These are phyloP conservation scores for Stentor roeselii DNA, from an alignment of 73 alveolate species.

Conservation along the genomic window DNA sequence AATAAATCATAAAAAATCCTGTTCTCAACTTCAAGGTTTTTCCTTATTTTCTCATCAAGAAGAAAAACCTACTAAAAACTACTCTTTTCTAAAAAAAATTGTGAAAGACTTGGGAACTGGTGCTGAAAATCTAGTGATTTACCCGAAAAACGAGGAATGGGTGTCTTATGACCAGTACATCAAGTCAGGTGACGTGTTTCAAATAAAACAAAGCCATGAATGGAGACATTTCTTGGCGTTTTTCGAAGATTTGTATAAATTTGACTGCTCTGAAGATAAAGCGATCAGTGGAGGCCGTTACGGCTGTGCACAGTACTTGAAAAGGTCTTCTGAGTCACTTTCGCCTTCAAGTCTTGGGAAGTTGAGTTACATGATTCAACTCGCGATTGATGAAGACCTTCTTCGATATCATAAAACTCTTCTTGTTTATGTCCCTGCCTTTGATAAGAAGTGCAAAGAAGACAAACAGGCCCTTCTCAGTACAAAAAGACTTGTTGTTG, in stretches of 20 bases:
- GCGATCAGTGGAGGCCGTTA: slow-evolving; percentile 80
- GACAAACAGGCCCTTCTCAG: not conserved
- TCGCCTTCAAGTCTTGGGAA: slow-evolving; percentile 52
- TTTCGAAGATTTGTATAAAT: not conserved
- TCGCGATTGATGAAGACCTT: slow-evolving; percentile 64
- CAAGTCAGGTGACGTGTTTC: not conserved
- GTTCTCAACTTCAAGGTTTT: not conserved
- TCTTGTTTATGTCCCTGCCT: slow-evolving; percentile 42
- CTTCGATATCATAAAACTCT: slow-evolving; percentile 59
- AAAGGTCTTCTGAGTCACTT: slow-evolving; percentile 55
- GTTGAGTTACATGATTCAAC: slow-evolving; percentile 49
- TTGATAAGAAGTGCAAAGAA: slow-evolving; percentile 32
- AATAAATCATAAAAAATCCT: not conserved
- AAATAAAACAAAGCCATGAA: not conserved
- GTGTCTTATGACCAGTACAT: slow-evolving; percentile 19
- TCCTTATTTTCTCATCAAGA: not conserved
- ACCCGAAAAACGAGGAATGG: slow-evolving; percentile 10
- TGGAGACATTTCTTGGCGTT: not conserved
- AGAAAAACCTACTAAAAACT: not conserved
- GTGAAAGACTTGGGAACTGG: not conserved
- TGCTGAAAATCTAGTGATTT: not conserved
- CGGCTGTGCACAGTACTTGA: slow-evolving; percentile 73
- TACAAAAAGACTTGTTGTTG: not conserved
- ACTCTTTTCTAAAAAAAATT: not conserved
- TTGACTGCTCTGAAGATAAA: slow-evolving; percentile 29